Percentiles rank a stretch among this genome's conserved stretches.
Evolutionary conservation across 1,284 basidiomycete genomes (phyloP).

Genomic region (Caloboletus firmus): DNA sequence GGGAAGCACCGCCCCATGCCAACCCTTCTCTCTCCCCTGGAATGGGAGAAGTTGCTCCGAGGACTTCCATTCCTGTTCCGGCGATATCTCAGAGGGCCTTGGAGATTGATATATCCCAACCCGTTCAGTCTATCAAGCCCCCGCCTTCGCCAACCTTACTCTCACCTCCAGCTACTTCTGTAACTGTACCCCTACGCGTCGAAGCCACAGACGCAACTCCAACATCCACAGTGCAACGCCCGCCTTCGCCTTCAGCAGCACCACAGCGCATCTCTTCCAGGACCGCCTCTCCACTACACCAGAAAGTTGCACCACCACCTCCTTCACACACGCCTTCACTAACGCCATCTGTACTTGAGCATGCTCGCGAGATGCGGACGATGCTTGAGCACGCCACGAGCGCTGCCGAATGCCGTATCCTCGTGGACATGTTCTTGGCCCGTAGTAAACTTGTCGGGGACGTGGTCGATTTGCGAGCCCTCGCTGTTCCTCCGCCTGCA

Average conservation of each 20-base stretch:
- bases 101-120: constrained; percentile 11
- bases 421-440: constrained; percentile 78
- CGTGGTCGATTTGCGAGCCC: constrained; percentile 9
- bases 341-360: constrained; percentile 32
- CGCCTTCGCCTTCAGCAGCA: not conserved
- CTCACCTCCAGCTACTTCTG: constrained; percentile 8
- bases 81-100: constrained; percentile 3
- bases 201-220: constrained; percentile 1
- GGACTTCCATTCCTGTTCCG: constrained; percentile 1
- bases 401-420: constrained; percentile 80
- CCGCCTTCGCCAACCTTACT: constrained; percentile 4
- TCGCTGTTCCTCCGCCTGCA: constrained; percentile 2
- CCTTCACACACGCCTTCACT: constrained; percentile 2
- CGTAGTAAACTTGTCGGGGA: constrained; percentile 47
- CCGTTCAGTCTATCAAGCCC: constrained; percentile 1
- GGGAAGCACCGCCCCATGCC: constrained; percentile 9
- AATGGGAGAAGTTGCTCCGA: constrained; percentile 1
- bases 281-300: constrained; percentile 12
- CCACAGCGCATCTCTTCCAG: constrained; percentile 20
- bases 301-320: constrained; percentile 5
- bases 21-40: constrained; percentile 6
- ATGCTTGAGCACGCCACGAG: constrained; percentile 71
- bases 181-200: constrained; percentile 3
- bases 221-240: constrained; percentile 1
- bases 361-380: constrained; percentile 66